Evolutionary conservation across 805 yeast species (phyloP).

Genomic region (Saturnispora hagleri): DNA sequence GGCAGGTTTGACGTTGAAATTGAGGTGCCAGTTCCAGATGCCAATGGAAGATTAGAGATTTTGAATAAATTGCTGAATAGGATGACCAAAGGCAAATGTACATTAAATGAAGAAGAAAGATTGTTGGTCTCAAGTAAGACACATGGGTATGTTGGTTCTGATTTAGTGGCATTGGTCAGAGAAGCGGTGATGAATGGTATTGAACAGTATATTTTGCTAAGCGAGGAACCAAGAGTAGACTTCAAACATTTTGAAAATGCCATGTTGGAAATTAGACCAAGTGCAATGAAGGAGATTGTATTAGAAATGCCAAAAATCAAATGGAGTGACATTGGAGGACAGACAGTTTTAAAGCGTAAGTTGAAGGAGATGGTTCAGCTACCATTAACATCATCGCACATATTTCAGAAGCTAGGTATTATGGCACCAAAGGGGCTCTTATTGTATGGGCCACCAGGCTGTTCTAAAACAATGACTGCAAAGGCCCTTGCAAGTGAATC

Average conservation of each 20-base stretch:
- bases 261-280: conserved; percentile 74
- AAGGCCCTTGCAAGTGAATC: conserved; percentile 94
- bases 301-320: conserved; percentile 88
- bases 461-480: conserved; percentile 91
- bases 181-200: conserved; percentile 85
- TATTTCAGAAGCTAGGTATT: conserved; percentile 72
- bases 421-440: conserved; percentile 89
- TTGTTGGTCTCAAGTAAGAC: conserved; percentile 61
- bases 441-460: conserved; percentile 96
- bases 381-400: conserved; percentile 74
- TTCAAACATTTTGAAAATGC: conserved; percentile 60
- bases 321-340: conserved; percentile 97
- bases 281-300: conserved; percentile 94
- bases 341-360: conserved; percentile 69
- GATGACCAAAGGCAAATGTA: conserved; percentile 40
- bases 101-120: conserved; percentile 47
- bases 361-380: conserved; percentile 85
- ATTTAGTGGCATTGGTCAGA: conserved; percentile 74
- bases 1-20: conserved; percentile 92
- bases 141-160: conserved; percentile 98
- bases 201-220: conserved; percentile 41
- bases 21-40: conserved; percentile 91
- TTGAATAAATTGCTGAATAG: conserved; percentile 49
- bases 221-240: conserved; percentile 35
- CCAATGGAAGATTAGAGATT: conserved; percentile 66